phyloP scores from a whole-genome alignment of 345 rosid genomes.

The Lumnitzera littorea region DNA sequence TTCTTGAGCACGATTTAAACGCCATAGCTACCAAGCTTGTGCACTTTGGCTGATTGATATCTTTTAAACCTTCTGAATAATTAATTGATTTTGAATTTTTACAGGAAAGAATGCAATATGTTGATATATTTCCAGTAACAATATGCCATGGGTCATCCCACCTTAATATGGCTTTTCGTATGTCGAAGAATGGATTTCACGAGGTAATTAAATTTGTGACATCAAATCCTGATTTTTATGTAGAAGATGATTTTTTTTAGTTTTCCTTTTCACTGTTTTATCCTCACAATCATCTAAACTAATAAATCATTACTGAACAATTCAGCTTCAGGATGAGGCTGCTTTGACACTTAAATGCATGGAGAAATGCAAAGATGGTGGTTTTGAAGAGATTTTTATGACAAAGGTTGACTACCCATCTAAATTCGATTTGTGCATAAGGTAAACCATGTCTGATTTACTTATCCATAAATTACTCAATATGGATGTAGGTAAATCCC shows the following conservation, averaged over 20 bases:
- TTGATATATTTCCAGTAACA: constrained; percentile 55
- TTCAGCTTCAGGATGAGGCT: constrained; percentile 81
- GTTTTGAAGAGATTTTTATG: constrained; percentile 66
- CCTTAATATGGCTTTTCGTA: constrained; percentile 67
- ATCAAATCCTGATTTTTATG: too few species aligned
- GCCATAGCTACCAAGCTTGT: too few species aligned
- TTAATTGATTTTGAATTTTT: constrained; percentile 2
- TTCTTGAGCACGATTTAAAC: too few species aligned
- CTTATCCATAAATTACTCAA: too few species aligned
- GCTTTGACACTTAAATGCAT: constrained; percentile 56
- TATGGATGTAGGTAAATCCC: too few species aligned
- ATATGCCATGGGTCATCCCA: constrained; percentile 43
- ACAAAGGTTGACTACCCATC: constrained; percentile 73
- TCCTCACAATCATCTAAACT: constrained; percentile 1
- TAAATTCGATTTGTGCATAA: constrained; percentile 67
- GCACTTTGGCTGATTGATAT: too few species aligned
- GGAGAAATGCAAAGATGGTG: constrained; percentile 62
- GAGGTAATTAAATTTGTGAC: constrained; percentile 40
- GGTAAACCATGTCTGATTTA: constrained; percentile 34
- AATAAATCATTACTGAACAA: constrained; percentile 8
- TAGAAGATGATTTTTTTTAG: too few species aligned
- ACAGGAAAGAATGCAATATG: constrained; percentile 54
- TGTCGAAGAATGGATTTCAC: constrained; percentile 46
- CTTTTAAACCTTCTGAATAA: not conserved
- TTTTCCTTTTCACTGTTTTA: not conserved